Evolutionary conservation across 83 land plant genomes (phyloP), one percentile per base, ranked within the genome.

Genomic region (Picea mariana): DNA sequence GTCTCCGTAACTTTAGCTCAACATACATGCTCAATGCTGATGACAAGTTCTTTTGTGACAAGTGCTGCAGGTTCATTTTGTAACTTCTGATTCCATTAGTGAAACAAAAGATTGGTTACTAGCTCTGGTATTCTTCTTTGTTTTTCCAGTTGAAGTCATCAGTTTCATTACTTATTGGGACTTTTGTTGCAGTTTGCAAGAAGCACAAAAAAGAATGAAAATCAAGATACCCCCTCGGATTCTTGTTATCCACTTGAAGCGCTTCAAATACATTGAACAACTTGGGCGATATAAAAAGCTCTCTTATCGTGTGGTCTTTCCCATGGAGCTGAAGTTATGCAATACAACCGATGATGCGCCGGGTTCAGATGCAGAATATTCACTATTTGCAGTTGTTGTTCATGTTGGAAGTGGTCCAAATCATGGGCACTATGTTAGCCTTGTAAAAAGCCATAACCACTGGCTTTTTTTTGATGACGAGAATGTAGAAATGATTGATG

Each of bases 41-140:
- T 77, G 96, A 94, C 80, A 94, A 94, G 86, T 94, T 94, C 84
- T 94, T 94, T 81, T 94, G 96, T 87, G 96, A 94, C 67, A 94
- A 94, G 78, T 94, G 96, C 82, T 90, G 96, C 87, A 93, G 96
- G 92, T 89, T 42, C 38, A 69, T 55, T 38, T 40, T n/a, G 49
- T 17, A 80, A 62, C 26, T 79, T 58, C 11, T 44, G 40, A 34
- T 8, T 20, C 7, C 52, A 9, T 73, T 73, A 20, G 3, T 73
- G n/a, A n/a, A 23, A 73, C 47, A 73, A 73, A 73, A n/a, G 77
- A 73, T 42, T 44, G 58, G 52, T 38, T 11, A 42, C 16, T 18
- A 20, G 18, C 77, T 67, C 34, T 67, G 71, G 12, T 67, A 3
- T 27, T 67, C 23, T 27, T 27, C 17, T 27, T 12, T 23, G 31